phyloP scores from a whole-genome alignment of 1,139 yeast genomes.

The Arxiozyma slooffiae region DNA sequence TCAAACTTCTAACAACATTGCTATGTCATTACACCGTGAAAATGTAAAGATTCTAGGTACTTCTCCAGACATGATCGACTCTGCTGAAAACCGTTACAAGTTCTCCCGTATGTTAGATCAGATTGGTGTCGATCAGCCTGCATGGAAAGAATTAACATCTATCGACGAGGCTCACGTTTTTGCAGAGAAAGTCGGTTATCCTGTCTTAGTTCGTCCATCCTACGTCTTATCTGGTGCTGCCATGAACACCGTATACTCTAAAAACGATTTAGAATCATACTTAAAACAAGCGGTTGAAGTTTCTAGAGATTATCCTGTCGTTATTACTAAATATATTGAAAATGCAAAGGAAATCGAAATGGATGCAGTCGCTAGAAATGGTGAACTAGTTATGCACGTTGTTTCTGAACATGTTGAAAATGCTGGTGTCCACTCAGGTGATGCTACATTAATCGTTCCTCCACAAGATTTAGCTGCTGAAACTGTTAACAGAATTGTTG shows the following conservation, averaged over 20 bases:
- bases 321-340: slow-evolving; percentile 92
- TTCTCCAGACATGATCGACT: slow-evolving; percentile 95
- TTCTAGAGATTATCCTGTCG: slow-evolving; percentile 96
- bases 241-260: slow-evolving; percentile 91
- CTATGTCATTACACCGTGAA: slow-evolving; percentile 85
- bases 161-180: slow-evolving; percentile 87
- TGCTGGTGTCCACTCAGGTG: slow-evolving; percentile 99
- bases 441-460: slow-evolving; percentile 94
- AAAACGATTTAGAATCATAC: slow-evolving; percentile 79
- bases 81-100: slow-evolving; percentile 96
- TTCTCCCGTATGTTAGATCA: slow-evolving; percentile 95
- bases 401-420: slow-evolving; percentile 98
- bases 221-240: slow-evolving; percentile 98
- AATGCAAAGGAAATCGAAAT: slow-evolving; percentile 97
- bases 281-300: slow-evolving; percentile 93
- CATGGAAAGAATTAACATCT: slow-evolving; percentile 96
- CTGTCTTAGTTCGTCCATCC: slow-evolving; percentile 95
- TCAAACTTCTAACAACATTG: slow-evolving; percentile 95
- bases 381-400: slow-evolving; percentile 92
- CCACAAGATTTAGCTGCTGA: slow-evolving; percentile 93
- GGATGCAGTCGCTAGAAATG: slow-evolving; percentile 97
- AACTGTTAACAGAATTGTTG: slow-evolving; percentile 83
- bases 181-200: slow-evolving; percentile 86
- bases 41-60: slow-evolving; percentile 94
- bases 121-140: slow-evolving; percentile 97